These are phyloP conservation scores for Sporisorium reilianum DNA, from an alignment of 1,284 basidiomycete species.

Conservation along the genomic window DNA sequence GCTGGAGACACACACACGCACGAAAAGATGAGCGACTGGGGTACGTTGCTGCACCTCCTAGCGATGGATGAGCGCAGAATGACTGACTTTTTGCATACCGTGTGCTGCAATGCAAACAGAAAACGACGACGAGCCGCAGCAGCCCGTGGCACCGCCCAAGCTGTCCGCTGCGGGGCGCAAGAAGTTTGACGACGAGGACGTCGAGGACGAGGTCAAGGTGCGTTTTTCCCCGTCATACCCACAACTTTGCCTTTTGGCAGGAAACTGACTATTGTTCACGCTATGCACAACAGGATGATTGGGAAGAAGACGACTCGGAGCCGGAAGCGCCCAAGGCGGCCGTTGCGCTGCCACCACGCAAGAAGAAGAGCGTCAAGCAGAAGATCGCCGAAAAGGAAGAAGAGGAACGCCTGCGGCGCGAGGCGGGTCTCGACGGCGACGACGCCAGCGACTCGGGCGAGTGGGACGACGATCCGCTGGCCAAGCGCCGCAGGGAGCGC, in stretches of 20 bases:
- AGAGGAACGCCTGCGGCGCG: conserved; percentile 49
- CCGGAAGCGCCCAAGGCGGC: conserved; percentile 42
- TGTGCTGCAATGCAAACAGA: conserved; percentile 31
- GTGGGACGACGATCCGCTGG: conserved; percentile 59
- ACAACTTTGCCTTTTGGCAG: not conserved
- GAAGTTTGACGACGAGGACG: conserved; percentile 68
- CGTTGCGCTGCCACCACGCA: conserved; percentile 54
- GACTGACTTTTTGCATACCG: not conserved
- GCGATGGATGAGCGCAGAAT: not conserved
- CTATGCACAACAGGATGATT: conserved; percentile 57
- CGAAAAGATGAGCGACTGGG: conserved; percentile 61
- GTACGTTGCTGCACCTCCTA: conserved; percentile 22
- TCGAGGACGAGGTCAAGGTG: conserved; percentile 65
- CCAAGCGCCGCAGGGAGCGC: conserved; percentile 44
- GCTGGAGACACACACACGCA: conserved; percentile 4
- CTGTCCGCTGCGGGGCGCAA: conserved; percentile 42
- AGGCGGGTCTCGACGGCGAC: conserved; percentile 45
- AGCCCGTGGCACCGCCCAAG: conserved; percentile 26
- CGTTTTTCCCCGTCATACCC: not conserved
- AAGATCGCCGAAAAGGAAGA: conserved; percentile 67
- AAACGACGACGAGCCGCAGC: conserved; percentile 63
- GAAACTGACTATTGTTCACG: conserved; percentile 1
- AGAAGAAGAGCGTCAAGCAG: conserved; percentile 66
- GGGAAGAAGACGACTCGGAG: conserved; percentile 66
- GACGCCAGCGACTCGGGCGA: conserved; percentile 37